Base-by-base conservation (phyloP, 2,329 filamentous ascomycete species). In the Allantophomopsis cytisporea region DNA sequence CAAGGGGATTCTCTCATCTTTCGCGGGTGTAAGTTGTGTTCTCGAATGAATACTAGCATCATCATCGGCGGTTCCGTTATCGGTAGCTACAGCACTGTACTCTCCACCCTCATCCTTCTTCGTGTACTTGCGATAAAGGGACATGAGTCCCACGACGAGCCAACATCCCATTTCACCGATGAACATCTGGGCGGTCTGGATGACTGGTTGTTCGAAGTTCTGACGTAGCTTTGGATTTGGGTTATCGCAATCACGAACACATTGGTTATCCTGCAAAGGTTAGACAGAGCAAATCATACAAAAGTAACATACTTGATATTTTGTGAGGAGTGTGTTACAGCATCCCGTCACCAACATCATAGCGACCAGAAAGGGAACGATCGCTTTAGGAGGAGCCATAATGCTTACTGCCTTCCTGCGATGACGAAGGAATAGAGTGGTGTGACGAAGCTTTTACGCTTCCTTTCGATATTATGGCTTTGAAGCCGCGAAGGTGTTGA, bases 101-200 rank as follows among this genome's bases (percentile, higher is more conserved):
- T 64, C 63, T 34, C 76, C 78, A 38, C 62, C 60, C 42, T 53
- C 61, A 40, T 53, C 66, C 49, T 39, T 60, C 47, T 49, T 61
- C 35, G 62, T 50, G 50, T 73, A 72, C 45, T 70, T 72, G 37
- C 69, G 67, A 60, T 83, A 83, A 2, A 89, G 61, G 16, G 73
- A 67, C 55, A 83, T 78, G 37, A 72, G 53, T 16, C 81, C 77
- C 34, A 96, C 73, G 39, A 98, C 85, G 12, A 96, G 71, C 88
- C 89, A 98, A 66, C 87, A 94, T 46, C 87, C 89, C 71, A 85
- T 83, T 60, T 98, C 91, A 41, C 91, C 91, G 45, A 95, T 72
- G 59, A 98, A 98, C 91, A 98, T 98, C 60, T 96, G 91, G 1
- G 86, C 77, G 46, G 91, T 96, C 59, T 98, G 91, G 40, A 96